Percentiles rank a stretch among this genome's conserved stretches.
Evolutionary conservation across 257 asterid species (phyloP).

Genomic region (Plantago major): DNA sequence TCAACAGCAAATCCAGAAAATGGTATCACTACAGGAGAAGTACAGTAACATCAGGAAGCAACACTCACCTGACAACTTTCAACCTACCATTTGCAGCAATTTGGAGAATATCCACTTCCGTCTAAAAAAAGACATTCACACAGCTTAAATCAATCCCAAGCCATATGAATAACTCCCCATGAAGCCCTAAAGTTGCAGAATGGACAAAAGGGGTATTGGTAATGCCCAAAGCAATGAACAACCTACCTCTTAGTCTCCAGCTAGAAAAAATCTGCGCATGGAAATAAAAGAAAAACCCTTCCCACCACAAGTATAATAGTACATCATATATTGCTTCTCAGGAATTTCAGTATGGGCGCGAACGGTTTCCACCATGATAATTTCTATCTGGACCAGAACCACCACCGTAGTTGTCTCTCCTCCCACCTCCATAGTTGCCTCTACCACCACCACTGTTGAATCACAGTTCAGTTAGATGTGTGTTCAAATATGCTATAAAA

Average conservation of each 20-base stretch:
- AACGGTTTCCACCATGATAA: constrained; percentile 85
- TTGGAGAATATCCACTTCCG: constrained; percentile 88
- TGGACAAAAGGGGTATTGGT: constrained; percentile 48
- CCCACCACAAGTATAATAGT: constrained; percentile 65
- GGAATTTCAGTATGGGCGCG: constrained; percentile 78
- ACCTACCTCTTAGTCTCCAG: constrained; percentile 92
- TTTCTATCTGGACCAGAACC: constrained; percentile 95
- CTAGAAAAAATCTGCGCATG: constrained; percentile 57
- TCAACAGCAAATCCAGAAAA: constrained; percentile 12
- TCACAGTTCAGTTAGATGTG: constrained; percentile 24
- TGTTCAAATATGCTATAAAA: not conserved
- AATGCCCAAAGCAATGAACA: constrained; percentile 51
- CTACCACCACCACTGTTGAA: constrained; percentile 79
- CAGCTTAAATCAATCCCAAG: constrained; percentile 65
- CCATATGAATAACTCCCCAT: constrained; percentile 39
- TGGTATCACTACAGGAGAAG: constrained; percentile 1
- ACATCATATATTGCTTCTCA: constrained; percentile 57
- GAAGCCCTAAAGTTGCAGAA: constrained; percentile 39
- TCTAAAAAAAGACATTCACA: constrained; percentile 77
- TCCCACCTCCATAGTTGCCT: constrained; percentile 90
- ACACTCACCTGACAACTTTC: constrained; percentile 93
- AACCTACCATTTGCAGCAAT: constrained; percentile 88
- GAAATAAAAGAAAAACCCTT: constrained; percentile 60
- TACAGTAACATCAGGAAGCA: constrained; percentile 35
- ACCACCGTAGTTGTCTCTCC: constrained; percentile 81